Evolutionary conservation across 495 filamentous ascomycete genomes (phyloP).

Genomic region (Chaetomium tenue): DNA sequence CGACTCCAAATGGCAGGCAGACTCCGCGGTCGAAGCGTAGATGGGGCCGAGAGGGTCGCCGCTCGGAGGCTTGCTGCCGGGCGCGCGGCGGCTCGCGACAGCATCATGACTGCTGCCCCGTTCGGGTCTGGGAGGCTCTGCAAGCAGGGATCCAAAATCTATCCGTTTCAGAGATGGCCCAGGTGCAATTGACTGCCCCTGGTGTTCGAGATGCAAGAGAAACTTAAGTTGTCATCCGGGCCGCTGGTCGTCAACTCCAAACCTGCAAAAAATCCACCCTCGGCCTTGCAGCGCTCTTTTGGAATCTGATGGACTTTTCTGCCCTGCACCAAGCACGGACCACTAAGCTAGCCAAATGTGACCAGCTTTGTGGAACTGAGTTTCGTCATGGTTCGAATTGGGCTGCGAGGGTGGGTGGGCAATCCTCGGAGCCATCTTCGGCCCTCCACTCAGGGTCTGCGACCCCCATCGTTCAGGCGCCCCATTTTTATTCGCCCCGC

Average conservation of each 20-base stretch:
- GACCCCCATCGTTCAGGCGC: constrained; percentile 23
- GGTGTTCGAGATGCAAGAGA: neutral
- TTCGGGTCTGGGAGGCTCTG: neutral
- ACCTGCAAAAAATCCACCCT: constrained; percentile 9
- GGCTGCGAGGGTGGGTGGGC: no score
- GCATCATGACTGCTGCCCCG: constrained; percentile 34
- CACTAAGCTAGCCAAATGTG: constrained; percentile 2
- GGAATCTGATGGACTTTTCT: neutral
- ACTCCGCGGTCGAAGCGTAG: constrained; percentile 26
- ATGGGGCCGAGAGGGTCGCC: constrained; percentile 31
- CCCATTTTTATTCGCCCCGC: constrained; percentile 28
- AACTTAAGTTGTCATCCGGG: neutral
- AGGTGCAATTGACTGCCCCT: neutral
- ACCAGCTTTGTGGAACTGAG: neutral
- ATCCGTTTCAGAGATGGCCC: no score
- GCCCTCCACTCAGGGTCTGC: neutral
- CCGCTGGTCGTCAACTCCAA: neutral
- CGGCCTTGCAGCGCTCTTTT: neutral
- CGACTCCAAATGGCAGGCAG: constrained; percentile 39
- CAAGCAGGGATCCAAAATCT: neutral
- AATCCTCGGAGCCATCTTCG: neutral
- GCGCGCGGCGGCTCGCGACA: constrained; percentile 44
- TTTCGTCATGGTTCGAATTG: constrained; percentile 22
- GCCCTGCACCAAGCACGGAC: constrained; percentile 7
- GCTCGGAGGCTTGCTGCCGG: constrained; percentile 30